Percentiles rank a stretch among this genome's conserved stretches.
Conservation (phyloP, 805 yeast species). For the Metschnikowia rubicola region DNA sequence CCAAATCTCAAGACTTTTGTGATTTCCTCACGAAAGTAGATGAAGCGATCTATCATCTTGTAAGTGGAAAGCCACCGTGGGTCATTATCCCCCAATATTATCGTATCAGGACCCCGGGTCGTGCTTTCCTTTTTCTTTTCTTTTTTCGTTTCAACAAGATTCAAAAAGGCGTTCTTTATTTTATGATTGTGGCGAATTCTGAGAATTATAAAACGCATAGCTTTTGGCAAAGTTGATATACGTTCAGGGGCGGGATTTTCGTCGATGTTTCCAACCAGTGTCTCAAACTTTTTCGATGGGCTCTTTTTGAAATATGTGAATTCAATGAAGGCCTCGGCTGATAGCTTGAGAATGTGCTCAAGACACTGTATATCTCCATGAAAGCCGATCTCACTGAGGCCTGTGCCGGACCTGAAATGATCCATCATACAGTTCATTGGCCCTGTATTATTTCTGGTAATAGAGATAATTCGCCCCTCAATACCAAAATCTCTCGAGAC, state of each 20-base stretch:
- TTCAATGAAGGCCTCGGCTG: not conserved
- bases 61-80: conserved; percentile 3
- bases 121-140: not conserved
- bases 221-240: not conserved
- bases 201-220: not conserved
- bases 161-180: not conserved
- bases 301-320: conserved; percentile 1
- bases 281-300: not conserved
- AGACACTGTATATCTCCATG: conserved; percentile 2
- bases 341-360: conserved; percentile 2
- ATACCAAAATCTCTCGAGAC: not conserved
- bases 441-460: conserved; percentile 4
- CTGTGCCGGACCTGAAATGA: not conserved
- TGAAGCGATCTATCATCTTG: conserved; percentile 3
- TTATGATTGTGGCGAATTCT: not conserved
- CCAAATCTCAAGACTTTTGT: not conserved
- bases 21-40: conserved; percentile 2
- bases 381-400: not conserved
- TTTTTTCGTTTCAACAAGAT: not conserved
- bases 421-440: conserved; percentile 3
- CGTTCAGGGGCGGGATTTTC: not conserved
- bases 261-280: not conserved
- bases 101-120: not conserved
- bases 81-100: not conserved
- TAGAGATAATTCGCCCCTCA: not conserved